Conservation (phyloP, 106 monocot genomes). For the Phalaenopsis aphrodite region DNA sequence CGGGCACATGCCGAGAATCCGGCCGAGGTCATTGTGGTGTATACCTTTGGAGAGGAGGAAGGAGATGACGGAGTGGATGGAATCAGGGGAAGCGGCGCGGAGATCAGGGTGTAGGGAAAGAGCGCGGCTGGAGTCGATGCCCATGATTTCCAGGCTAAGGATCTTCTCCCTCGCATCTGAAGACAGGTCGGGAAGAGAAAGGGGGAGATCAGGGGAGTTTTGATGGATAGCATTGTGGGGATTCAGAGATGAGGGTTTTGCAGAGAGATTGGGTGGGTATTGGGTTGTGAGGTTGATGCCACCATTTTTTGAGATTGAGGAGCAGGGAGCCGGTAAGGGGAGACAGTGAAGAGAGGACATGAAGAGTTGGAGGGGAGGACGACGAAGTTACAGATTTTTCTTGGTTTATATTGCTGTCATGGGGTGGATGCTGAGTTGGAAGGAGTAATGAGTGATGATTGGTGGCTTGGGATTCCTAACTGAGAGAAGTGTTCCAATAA, state of each 20-base stretch:
- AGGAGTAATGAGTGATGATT: too few relatives aligned
- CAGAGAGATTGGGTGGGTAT: background rate
- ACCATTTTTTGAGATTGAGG: constrained; percentile 5
- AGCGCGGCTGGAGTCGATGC: constrained; percentile 58
- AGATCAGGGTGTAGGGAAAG: constrained; percentile 52
- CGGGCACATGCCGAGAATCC: constrained; percentile 76
- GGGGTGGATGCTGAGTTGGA: too few relatives aligned
- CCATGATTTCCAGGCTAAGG: constrained; percentile 77
- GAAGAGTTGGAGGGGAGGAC: background rate
- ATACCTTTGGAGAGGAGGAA: constrained; percentile 70
- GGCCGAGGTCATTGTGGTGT: constrained; percentile 54
- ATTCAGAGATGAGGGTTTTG: constrained; percentile 12
- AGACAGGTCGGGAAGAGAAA: constrained; percentile 45
- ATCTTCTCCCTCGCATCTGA: constrained; percentile 59
- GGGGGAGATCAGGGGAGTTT: constrained; percentile 2
- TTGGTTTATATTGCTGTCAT: too few relatives aligned
- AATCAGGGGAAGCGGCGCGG: constrained; percentile 40
- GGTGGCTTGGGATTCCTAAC: too few relatives aligned
- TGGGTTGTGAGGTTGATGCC: background rate
- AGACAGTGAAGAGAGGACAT: constrained; percentile 29
- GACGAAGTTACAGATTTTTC: background rate
- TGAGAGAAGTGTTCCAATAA: too few relatives aligned
- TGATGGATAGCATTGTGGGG: background rate
- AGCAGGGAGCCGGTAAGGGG: constrained; percentile 13
- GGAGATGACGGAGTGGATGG: constrained; percentile 57